Percentiles rank a stretch among this genome's conserved stretches.
These are phyloP conservation scores for Colletotrichum sp. DNA, from an alignment of 2,329 filamentous ascomycete species.

Conservation along the genomic window DNA sequence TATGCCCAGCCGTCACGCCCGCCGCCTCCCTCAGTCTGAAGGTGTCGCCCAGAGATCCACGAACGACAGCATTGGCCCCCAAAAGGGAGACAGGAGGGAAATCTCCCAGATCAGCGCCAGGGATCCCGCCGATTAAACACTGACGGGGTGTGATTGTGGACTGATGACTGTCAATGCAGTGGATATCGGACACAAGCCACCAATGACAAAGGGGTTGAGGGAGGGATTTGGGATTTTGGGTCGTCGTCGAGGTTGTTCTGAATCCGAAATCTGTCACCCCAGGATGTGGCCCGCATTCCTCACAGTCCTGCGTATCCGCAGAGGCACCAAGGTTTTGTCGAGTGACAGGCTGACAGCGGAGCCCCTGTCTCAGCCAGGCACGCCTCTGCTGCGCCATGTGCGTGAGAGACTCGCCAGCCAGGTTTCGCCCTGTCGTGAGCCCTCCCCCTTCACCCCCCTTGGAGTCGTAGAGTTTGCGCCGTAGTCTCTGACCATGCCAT, in stretches of 20 bases:
- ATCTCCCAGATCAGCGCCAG: conserved; percentile 11
- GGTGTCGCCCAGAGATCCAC: not conserved
- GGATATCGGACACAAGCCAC: not conserved
- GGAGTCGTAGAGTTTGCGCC: not conserved
- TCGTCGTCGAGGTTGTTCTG: not conserved
- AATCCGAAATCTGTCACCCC: not conserved
- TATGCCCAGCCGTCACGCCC: not conserved
- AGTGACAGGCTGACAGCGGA: not conserved
- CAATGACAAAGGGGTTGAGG: not conserved
- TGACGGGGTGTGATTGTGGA: not conserved
- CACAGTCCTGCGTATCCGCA: not conserved
- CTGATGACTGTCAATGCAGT: conserved; percentile 13
- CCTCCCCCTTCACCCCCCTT: not conserved
- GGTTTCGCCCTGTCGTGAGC: conserved; percentile 2
- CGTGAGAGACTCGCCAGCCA: not conserved
- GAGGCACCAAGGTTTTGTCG: not conserved
- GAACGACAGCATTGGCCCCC: not conserved
- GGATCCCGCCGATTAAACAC: conserved; percentile 9
- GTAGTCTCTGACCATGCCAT: not conserved
- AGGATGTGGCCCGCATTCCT: not conserved
- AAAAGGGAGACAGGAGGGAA: not conserved
- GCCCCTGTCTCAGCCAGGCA: conserved; percentile 8
- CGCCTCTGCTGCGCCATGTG: conserved; percentile 7
- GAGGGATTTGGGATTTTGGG: not conserved
- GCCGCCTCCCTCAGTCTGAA: not conserved